Evolutionary conservation across 139 green algal genomes (phyloP), one percentile per base, ranked within the genome.

Genomic region (Micractinium conductrix): DNA sequence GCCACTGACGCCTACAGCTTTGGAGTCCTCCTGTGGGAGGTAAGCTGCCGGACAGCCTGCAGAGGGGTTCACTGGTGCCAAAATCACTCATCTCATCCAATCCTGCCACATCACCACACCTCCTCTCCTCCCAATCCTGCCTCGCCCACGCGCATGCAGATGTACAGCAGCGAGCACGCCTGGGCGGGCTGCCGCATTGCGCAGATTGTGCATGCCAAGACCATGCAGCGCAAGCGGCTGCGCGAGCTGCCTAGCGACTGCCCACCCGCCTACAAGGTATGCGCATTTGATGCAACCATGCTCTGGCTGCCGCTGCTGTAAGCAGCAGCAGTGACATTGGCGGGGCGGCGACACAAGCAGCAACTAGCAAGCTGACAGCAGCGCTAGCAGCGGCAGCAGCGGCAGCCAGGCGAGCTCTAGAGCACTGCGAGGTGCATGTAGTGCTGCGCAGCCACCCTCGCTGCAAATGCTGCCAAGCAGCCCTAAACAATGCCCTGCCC

Each of bases 11-110:
- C 67, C n/a, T n/a, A n/a, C n/a, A n/a, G n/a, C 40, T 84, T 84
- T 67, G 74, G 83, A 7, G 42, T 84, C 19, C 63, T 88, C 7
- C 68, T 74, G 3, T 88, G 78, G 67, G 73, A 88, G 71, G 53
- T 28, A 67, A 67, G 58, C 14, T 10, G 48, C 48, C n/a, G n/a
- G n/a, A n/a, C n/a, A n/a, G n/a, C n/a, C n/a, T n/a, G n/a, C n/a
- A n/a, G n/a, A n/a, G n/a, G n/a, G n/a, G n/a, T n/a, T n/a, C n/a
- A n/a, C n/a, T n/a, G n/a, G n/a, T n/a, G n/a, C n/a, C n/a, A n/a
- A n/a, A n/a, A n/a, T n/a, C n/a, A n/a, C n/a, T n/a, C n/a, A n/a
- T n/a, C n/a, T n/a, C n/a, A n/a, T n/a, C n/a, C n/a, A n/a, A n/a
- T n/a, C n/a, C n/a, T n/a, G n/a, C n/a, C n/a, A n/a, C n/a, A n/a